Conservation (phyloP, 2,329 filamentous ascomycete species). For the Monilinia aucupariae region DNA sequence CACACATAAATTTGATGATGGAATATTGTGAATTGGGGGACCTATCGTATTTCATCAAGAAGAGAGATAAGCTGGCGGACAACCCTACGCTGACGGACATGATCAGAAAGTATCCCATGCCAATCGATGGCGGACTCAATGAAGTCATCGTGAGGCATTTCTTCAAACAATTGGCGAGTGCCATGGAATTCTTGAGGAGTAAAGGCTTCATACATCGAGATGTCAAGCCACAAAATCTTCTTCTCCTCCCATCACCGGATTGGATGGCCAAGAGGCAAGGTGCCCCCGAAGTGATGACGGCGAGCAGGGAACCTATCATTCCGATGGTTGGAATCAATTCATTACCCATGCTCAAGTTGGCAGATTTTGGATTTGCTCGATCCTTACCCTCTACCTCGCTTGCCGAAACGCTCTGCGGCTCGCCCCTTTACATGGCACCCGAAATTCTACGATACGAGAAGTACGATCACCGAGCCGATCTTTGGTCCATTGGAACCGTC, state of each 20-base stretch:
- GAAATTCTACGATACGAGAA: constrained; percentile 96
- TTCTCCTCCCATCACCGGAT: constrained; percentile 75
- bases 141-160: constrained; percentile 97
- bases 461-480: constrained; percentile 92
- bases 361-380: constrained; percentile 97
- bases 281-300: constrained; percentile 65
- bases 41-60: constrained; percentile 92
- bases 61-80: constrained; percentile 71
- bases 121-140: constrained; percentile 76
- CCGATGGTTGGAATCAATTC: constrained; percentile 76
- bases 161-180: constrained; percentile 87
- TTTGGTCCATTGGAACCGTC: constrained; percentile 97
- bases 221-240: constrained; percentile 93
- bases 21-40: constrained; percentile 97
- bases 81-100: constrained; percentile 83
- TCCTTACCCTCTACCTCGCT: constrained; percentile 85
- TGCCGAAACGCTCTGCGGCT: constrained; percentile 93
- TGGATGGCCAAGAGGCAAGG: constrained; percentile 59
- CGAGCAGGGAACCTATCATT: constrained; percentile 73
- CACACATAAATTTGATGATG: constrained; percentile 95
- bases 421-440: constrained; percentile 96
- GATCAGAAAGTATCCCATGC: constrained; percentile 87
- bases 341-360: constrained; percentile 92
- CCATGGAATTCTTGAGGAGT: constrained; percentile 78
- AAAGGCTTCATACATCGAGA: constrained; percentile 92